phyloP scores from a whole-genome alignment of 2,329 filamentous ascomycete genomes.

The Neurospora sp. region DNA sequence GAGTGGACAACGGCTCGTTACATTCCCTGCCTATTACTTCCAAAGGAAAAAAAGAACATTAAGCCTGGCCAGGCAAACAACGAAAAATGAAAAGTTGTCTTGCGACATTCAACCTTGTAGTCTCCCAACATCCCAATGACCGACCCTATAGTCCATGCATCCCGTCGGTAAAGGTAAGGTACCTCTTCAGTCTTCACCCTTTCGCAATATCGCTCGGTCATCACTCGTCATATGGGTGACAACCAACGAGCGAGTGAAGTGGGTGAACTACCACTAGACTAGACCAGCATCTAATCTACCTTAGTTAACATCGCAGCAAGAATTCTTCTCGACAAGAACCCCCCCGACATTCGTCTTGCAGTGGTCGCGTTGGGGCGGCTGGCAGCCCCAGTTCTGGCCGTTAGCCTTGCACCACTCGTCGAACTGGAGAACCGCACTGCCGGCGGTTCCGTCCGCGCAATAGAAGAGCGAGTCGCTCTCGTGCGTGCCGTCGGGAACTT shows the following conservation, averaged over 20 bases:
- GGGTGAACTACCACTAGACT: not conserved
- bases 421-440: not conserved
- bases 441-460: not conserved
- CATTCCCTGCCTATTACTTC: not conserved
- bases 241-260: too few relatives aligned
- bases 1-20: not conserved
- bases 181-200: not conserved
- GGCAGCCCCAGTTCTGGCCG: not conserved
- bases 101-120: not conserved
- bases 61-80: not conserved
- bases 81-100: not conserved
- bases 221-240: not conserved
- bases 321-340: not conserved
- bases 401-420: constrained; percentile 1
- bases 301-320: constrained; percentile 2
- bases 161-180: not conserved
- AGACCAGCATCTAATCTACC: not conserved
- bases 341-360: not conserved
- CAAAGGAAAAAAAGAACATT: not conserved
- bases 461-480: constrained; percentile 2
- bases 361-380: not conserved
- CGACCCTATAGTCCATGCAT: not conserved
- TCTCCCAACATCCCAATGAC: not conserved
- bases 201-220: not conserved
- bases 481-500: not conserved